phyloP scores from a whole-genome alignment of 331 rosid genomes.

The Quercus phellos region DNA sequence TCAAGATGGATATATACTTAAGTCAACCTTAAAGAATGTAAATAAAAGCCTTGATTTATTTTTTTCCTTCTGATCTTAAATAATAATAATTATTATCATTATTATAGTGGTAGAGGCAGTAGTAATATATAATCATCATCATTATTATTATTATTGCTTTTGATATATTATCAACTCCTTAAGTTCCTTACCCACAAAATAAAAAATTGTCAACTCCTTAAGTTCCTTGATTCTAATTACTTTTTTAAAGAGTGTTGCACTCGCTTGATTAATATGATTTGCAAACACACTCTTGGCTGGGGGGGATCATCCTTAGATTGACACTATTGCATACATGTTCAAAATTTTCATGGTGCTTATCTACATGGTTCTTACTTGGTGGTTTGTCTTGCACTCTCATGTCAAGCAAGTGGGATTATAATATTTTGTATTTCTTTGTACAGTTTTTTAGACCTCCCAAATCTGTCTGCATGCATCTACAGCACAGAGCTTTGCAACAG shows the following conservation, averaged over 20 bases:
- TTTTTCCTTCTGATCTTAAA: background rate
- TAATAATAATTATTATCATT: too few species aligned
- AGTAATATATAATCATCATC: too few species aligned
- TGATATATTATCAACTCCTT: background rate
- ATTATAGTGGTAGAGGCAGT: too few species aligned
- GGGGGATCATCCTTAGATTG: background rate
- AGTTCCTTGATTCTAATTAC: background rate
- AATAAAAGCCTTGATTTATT: background rate
- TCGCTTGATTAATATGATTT: constrained; percentile 3
- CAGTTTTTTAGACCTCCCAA: constrained; percentile 97
- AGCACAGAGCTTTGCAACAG: constrained; percentile 86
- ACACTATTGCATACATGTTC: constrained; percentile 12
- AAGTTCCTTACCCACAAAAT: too few species aligned
- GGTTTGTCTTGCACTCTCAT: constrained; percentile 21
- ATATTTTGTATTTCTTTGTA: constrained; percentile 19
- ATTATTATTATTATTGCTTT: background rate
- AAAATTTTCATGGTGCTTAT: constrained; percentile 11
- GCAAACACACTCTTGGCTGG: constrained; percentile 1
- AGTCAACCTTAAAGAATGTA: background rate
- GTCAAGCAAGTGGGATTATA: constrained; percentile 18
- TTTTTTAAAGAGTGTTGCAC: background rate
- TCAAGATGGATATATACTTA: background rate
- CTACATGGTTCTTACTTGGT: background rate
- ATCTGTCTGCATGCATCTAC: constrained; percentile 79
- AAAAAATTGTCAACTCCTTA: background rate